phyloP scores from a whole-genome alignment of 805 yeast genomes.

The Suhomyces faveliae region DNA sequence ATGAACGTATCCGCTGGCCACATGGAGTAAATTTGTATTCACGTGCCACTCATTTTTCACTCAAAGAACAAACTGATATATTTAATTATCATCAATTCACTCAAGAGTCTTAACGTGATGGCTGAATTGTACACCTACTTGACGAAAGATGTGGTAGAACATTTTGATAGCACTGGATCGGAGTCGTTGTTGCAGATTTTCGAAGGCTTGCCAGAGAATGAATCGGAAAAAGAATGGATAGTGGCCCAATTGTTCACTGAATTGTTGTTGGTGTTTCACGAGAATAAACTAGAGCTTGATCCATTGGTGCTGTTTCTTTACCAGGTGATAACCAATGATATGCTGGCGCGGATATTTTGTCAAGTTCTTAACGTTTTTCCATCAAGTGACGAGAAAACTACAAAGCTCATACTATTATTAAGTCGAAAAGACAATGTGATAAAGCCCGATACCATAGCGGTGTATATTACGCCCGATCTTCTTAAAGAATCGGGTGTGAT shows the following conservation, averaged over 20 bases:
- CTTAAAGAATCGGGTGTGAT: constrained; percentile 26
- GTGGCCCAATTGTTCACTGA: constrained; percentile 34
- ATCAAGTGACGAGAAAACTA: constrained; percentile 16
- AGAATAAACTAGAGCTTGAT: constrained; percentile 14
- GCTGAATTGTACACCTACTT: constrained; percentile 18
- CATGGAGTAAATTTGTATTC: neutral
- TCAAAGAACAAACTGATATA: neutral
- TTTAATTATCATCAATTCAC: neutral
- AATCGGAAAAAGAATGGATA: constrained; percentile 15
- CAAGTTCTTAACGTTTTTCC: constrained; percentile 42
- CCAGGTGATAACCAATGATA: constrained; percentile 29
- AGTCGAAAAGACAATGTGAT: constrained; percentile 24
- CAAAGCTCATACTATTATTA: constrained; percentile 22
- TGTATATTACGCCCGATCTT: constrained; percentile 27
- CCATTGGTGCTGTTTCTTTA: constrained; percentile 23
- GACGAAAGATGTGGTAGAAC: constrained; percentile 30
- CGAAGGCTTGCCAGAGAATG: constrained; percentile 24
- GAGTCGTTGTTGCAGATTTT: constrained; percentile 31
- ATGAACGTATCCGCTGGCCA: neutral
- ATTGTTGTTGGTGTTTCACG: constrained; percentile 27
- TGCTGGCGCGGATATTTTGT: constrained; percentile 34
- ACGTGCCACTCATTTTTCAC: neutral
- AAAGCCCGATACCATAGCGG: constrained; percentile 32
- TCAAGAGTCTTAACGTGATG: neutral
- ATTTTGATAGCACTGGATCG: constrained; percentile 31